phyloP scores from a whole-genome alignment of 169 alveolate genomes.

The Plasmodium malariae region DNA sequence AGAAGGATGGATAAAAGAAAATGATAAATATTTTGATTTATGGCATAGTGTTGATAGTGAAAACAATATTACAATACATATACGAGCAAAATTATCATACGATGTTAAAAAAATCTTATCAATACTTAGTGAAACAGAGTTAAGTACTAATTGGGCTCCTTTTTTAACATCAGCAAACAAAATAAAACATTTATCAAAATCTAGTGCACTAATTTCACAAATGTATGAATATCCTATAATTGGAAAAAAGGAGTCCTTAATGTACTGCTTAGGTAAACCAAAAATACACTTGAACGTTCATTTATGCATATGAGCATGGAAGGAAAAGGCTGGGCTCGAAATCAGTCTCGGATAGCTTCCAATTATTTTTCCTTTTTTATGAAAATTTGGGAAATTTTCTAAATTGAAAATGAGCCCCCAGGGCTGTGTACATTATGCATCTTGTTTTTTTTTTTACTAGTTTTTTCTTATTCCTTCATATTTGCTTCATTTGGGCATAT shows the following conservation, averaged over 20 bases:
- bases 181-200: constrained; percentile 65
- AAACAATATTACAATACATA: constrained; percentile 76
- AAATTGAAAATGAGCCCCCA: too few relatives aligned
- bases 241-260: constrained; percentile 80
- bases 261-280: constrained; percentile 78
- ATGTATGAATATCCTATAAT: constrained; percentile 82
- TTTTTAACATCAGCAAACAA: constrained; percentile 78
- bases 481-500: neutral
- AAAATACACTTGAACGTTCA: too few relatives aligned
- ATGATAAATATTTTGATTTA: constrained; percentile 79
- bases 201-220: constrained; percentile 80
- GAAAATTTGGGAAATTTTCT: too few relatives aligned
- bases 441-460: neutral
- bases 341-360: too few relatives aligned
- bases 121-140: constrained; percentile 80
- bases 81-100: constrained; percentile 81
- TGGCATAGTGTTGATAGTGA: constrained; percentile 82
- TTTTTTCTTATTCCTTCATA: neutral
- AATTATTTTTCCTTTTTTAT: too few relatives aligned
- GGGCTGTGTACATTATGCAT: too few relatives aligned
- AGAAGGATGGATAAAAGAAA: constrained; percentile 76
- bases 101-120: constrained; percentile 76
- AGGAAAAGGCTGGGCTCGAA: too few relatives aligned
- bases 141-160: constrained; percentile 84
- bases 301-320: too few relatives aligned